Evolutionary conservation across 352 stramenopile species (phyloP).

Genomic region (Phytophthora pistaciae): DNA sequence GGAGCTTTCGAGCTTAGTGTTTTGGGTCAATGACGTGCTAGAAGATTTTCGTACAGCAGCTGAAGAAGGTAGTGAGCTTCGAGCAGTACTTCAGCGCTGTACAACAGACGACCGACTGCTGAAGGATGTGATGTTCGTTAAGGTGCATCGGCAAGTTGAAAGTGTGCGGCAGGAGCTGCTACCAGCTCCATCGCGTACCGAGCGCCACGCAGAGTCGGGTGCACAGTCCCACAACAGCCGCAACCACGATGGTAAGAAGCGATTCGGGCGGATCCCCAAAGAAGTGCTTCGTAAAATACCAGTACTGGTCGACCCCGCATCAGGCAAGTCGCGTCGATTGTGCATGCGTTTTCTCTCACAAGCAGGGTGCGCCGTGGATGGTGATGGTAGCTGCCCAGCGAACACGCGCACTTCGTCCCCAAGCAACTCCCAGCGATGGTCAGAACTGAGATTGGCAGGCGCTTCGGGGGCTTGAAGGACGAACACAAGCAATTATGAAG

Average conservation of each 20-base stretch:
- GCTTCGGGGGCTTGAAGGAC: not conserved
- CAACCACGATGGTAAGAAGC: not conserved
- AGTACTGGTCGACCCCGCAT: not conserved
- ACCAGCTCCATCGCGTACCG: no score
- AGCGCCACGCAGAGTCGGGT: not conserved
- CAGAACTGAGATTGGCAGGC: not conserved
- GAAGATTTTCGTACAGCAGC: not conserved
- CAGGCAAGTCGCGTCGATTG: no score
- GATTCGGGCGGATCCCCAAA: not conserved
- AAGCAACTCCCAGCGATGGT: not conserved
- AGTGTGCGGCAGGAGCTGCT: no score
- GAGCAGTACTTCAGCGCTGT: not conserved
- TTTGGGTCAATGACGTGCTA: not conserved
- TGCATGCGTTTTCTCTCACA: no score
- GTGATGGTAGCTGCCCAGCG: no score
- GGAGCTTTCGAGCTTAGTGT: conserved; percentile 8
- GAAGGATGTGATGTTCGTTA: no score
- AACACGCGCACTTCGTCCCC: no score
- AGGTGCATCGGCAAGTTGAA: no score
- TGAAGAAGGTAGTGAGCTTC: not conserved
- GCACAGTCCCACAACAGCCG: not conserved
- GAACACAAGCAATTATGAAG: not conserved
- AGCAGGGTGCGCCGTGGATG: no score
- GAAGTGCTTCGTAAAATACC: not conserved
- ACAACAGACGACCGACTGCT: no score